Evolutionary conservation across 257 asterid genomes (phyloP).

Genomic region (Cordia subcordata): DNA sequence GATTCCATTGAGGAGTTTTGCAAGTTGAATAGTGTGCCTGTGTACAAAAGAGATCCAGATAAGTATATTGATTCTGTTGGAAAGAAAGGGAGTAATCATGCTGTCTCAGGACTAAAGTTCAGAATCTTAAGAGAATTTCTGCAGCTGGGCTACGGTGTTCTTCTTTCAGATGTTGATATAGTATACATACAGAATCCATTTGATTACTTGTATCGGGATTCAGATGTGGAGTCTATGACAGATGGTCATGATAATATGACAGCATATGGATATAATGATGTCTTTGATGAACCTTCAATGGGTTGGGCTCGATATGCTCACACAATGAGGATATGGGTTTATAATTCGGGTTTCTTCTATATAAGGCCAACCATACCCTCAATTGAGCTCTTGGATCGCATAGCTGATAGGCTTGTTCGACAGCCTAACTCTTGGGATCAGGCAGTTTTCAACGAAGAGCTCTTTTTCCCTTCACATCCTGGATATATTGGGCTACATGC

Average conservation of each 20-base stretch:
- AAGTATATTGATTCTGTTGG: constrained; percentile 50
- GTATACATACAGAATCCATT: constrained; percentile 78
- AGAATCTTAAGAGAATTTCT: constrained; percentile 76
- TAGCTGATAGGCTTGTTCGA: constrained; percentile 52
- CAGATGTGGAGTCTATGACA: constrained; percentile 85
- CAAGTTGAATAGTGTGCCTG: constrained; percentile 53
- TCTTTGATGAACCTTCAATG: constrained; percentile 72
- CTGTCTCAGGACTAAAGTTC: constrained; percentile 69
- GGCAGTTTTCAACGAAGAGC: constrained; percentile 78
- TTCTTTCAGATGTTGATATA: constrained; percentile 76
- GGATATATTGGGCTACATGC: constrained; percentile 76
- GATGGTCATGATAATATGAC: constrained; percentile 79
- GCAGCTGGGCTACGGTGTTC: constrained; percentile 71
- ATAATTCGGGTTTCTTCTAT: constrained; percentile 76
- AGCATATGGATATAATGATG: constrained; percentile 77
- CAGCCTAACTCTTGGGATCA: constrained; percentile 65
- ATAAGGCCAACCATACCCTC: constrained; percentile 75
- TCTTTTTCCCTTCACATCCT: constrained; percentile 77
- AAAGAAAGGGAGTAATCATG: constrained; percentile 60
- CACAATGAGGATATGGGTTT: constrained; percentile 89
- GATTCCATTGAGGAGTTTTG: constrained; percentile 53
- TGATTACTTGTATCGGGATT: constrained; percentile 57
- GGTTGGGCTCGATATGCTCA: constrained; percentile 89
- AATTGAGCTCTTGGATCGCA: constrained; percentile 80
- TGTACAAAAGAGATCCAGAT: constrained; percentile 66